Evolutionary conservation across 257 asterid genomes (phyloP).

Genomic region (Lithospermum erythrorhizon): DNA sequence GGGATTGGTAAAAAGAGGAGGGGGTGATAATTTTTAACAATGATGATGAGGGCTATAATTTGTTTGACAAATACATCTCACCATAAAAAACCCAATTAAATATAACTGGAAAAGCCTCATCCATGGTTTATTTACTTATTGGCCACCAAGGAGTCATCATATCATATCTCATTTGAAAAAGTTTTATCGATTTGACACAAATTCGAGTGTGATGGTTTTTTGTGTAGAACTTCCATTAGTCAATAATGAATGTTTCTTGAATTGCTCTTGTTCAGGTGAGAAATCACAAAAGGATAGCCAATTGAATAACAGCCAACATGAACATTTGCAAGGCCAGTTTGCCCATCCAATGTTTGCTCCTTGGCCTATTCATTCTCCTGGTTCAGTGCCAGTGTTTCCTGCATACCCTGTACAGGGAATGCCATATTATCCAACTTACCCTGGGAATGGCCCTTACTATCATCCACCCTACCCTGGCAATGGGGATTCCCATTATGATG

Average conservation of each 20-base stretch:
- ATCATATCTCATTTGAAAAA: not conserved
- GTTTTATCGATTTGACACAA: not conserved
- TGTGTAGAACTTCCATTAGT: not conserved
- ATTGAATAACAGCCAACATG: slow-evolving; percentile 46
- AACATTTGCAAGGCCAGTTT: slow-evolving; percentile 60
- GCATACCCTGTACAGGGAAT: slow-evolving; percentile 86
- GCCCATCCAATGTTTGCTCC: slow-evolving; percentile 64
- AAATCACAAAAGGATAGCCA: slow-evolving; percentile 38
- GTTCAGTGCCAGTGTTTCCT: slow-evolving; percentile 55
- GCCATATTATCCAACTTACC: slow-evolving; percentile 68
- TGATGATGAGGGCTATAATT: no score
- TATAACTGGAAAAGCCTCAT: not conserved
- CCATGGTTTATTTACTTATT: not conserved
- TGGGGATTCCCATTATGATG: slow-evolving; percentile 39
- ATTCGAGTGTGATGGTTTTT: not conserved
- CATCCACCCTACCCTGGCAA: slow-evolving; percentile 52
- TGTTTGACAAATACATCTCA: no score
- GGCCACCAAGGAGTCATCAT: not conserved
- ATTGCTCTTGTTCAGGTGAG: slow-evolving; percentile 24
- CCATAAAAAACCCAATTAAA: no score
- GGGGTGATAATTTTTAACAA: no score
- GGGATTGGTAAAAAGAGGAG: no score
- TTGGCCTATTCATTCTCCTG: slow-evolving; percentile 72
- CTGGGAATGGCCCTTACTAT: slow-evolving; percentile 49
- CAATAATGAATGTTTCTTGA: slow-evolving; percentile 5